These are phyloP conservation scores for Discostella stelligeroides DNA, from an alignment of 108 stramenopile genomes.

Conservation along the genomic window DNA sequence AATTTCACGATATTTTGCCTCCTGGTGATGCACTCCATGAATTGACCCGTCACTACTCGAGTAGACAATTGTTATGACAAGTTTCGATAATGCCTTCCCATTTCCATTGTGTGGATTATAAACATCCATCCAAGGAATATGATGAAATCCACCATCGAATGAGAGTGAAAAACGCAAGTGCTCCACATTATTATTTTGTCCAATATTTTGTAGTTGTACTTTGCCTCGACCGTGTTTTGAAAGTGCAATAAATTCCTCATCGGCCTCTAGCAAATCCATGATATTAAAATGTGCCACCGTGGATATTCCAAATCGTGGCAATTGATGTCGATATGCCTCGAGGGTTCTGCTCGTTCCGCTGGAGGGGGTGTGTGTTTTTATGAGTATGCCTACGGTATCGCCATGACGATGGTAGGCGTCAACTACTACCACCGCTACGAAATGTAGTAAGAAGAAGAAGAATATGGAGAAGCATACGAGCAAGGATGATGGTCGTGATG, in stretches of 20 bases:
- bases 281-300: conserved; percentile 35
- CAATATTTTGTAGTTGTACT: no score
- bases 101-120: conserved; percentile 15
- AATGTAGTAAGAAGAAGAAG: no score
- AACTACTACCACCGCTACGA: no score
- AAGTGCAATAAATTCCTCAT: background rate
- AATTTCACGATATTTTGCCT: conserved; percentile 16
- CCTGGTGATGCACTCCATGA: conserved; percentile 45
- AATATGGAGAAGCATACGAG: no score
- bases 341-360: conserved; percentile 8
- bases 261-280: conserved; percentile 7
- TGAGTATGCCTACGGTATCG: conserved; percentile 43
- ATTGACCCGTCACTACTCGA: conserved; percentile 42
- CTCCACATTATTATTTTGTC: no score
- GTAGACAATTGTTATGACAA: conserved; percentile 38
- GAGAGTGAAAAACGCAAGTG: conserved; percentile 28
- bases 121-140: conserved; percentile 39
- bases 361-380: conserved; percentile 18
- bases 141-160: conserved; percentile 48
- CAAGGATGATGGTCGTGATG: no score
- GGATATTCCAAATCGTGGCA: conserved; percentile 45
- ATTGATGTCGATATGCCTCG: conserved; percentile 46
- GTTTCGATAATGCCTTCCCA: conserved; percentile 19
- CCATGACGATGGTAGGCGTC: conserved; percentile 19
- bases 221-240: background rate